Evolutionary conservation across 2,329 filamentous ascomycete genomes (phyloP).

Genomic region (Colletotrichum endophyticum): DNA sequence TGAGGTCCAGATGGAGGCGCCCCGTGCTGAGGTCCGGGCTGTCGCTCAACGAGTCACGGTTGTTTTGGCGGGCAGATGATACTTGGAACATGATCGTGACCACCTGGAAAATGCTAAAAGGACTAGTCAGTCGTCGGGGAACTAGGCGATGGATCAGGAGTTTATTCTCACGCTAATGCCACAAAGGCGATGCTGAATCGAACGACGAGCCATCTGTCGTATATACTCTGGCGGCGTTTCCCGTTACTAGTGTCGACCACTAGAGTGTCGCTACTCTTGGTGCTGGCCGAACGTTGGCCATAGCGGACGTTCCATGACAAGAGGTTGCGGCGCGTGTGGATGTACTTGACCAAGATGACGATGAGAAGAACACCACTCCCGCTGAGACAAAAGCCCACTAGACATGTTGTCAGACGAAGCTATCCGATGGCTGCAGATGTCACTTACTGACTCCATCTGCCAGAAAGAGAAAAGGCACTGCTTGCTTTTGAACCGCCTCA

Average conservation of each 20-base stretch:
- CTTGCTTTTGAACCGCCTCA: conserved; percentile 28
- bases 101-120: conserved; percentile 37
- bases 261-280: conserved; percentile 11
- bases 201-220: conserved; percentile 48
- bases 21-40: conserved; percentile 35
- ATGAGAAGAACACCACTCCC: conserved; percentile 39
- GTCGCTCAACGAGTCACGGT: conserved; percentile 27
- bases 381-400: conserved; percentile 44
- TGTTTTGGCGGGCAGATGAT: conserved; percentile 33
- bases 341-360: conserved; percentile 44
- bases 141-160: neutral
- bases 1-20: conserved; percentile 21
- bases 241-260: conserved; percentile 2
- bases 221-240: conserved; percentile 35
- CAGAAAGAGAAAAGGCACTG: conserved; percentile 35
- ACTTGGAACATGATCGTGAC: conserved; percentile 43
- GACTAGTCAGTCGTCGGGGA: neutral
- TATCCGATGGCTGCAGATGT: neutral
- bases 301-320: conserved; percentile 35
- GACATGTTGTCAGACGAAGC: neutral
- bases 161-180: conserved; percentile 37
- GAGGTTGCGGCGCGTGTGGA: conserved; percentile 38
- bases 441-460: conserved; percentile 42
- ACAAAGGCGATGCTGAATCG: conserved; percentile 50
- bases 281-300: conserved; percentile 26